phyloP scores from a whole-genome alignment of 768 basidiomycete species.

The Chlorophyllum brunneum region DNA sequence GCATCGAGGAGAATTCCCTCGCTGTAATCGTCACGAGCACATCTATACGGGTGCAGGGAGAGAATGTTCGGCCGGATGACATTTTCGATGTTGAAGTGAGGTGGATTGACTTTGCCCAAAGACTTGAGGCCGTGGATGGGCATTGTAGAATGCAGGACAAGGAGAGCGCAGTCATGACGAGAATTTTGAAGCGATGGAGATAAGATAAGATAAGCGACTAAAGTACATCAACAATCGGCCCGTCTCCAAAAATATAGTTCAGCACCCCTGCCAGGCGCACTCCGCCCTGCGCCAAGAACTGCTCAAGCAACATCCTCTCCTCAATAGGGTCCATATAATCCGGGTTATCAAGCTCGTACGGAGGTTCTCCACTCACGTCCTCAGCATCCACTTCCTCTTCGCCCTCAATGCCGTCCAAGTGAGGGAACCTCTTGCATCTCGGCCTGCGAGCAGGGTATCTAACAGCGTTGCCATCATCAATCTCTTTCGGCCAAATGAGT shows the following conservation, averaged over 20 bases:
- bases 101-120: slow-evolving; percentile 42
- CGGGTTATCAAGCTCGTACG: slow-evolving; percentile 67
- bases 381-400: not conserved
- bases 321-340: slow-evolving; percentile 71
- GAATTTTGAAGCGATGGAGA: slow-evolving; percentile 4
- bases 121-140: slow-evolving; percentile 56
- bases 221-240: not conserved
- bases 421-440: slow-evolving; percentile 5
- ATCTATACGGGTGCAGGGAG: slow-evolving; percentile 86
- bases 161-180: slow-evolving; percentile 7
- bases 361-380: slow-evolving; percentile 22
- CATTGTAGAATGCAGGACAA: slow-evolving; percentile 32
- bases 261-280: slow-evolving; percentile 79
- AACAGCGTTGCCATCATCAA: slow-evolving; percentile 36
- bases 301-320: slow-evolving; percentile 70
- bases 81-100: slow-evolving; percentile 80
- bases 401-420: not conserved
- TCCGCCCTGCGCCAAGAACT: slow-evolving; percentile 78
- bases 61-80: slow-evolving; percentile 95
- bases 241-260: slow-evolving; percentile 60
- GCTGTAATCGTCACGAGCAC: slow-evolving; percentile 94
- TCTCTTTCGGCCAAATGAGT: slow-evolving; percentile 71
- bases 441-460: not conserved
- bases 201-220: slow-evolving; percentile 15
- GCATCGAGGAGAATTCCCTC: slow-evolving; percentile 92